Evolutionary conservation across 805 yeast species (phyloP).

Genomic region (Sugiyamaella lignohabitans): DNA sequence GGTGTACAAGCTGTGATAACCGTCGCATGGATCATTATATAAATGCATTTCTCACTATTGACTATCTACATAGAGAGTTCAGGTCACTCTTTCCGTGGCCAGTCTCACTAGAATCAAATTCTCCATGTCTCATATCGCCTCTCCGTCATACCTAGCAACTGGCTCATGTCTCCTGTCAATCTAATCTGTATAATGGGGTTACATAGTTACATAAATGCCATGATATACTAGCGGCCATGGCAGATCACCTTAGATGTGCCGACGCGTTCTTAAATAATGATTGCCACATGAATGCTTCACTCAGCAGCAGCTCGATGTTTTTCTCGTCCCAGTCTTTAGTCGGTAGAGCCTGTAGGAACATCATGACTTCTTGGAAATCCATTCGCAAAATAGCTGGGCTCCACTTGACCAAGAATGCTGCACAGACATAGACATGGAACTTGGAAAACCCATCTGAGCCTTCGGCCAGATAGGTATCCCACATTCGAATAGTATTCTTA

Average conservation of each 20-base stretch:
- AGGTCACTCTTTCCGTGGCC: too few species aligned
- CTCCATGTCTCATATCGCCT: too few species aligned
- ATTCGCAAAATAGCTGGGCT: slow-evolving; percentile 65
- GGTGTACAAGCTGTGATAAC: slow-evolving; percentile 20
- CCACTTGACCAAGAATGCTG: slow-evolving; percentile 90
- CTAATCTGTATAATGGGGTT: too few species aligned
- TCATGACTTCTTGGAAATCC: slow-evolving; percentile 93
- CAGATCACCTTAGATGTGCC: slow-evolving; percentile 79
- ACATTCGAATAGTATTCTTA: slow-evolving; percentile 78
- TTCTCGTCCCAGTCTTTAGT: slow-evolving; percentile 79
- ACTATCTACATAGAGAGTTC: too few species aligned
- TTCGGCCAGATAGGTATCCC: slow-evolving; percentile 81
- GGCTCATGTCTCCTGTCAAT: too few species aligned
- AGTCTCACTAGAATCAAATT: too few species aligned
- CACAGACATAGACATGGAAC: slow-evolving; percentile 95
- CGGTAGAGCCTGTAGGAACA: slow-evolving; percentile 86
- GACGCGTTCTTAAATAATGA: slow-evolving; percentile 81
- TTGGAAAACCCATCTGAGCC: slow-evolving; percentile 69
- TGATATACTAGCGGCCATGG: too few species aligned
- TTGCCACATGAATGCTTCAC: slow-evolving; percentile 98
- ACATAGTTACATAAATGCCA: too few species aligned
- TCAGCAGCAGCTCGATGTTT: slow-evolving; percentile 83
- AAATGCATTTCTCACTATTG: too few species aligned
- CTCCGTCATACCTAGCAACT: too few species aligned
- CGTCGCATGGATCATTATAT: slow-evolving; percentile 24